Conservation (phyloP, 176 grass and related monocot species). For the Rhynchospora tenuis region DNA sequence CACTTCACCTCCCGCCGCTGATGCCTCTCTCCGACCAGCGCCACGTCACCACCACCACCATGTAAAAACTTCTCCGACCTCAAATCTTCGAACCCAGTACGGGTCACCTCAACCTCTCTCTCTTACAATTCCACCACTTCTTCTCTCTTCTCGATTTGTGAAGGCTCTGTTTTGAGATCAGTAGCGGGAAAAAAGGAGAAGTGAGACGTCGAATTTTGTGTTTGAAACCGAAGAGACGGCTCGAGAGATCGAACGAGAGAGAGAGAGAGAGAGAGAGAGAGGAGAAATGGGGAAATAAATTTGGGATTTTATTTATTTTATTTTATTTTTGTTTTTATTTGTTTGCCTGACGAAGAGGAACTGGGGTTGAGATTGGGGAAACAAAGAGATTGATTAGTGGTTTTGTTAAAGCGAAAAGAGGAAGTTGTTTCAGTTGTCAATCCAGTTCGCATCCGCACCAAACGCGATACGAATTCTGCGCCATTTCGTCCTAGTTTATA, state of each 20-base stretch:
- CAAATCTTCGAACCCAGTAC: background rate
- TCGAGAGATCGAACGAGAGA: background rate
- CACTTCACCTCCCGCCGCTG: conserved; percentile 13
- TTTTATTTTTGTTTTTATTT: no score
- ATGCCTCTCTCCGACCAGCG: background rate
- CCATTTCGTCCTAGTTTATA: no score
- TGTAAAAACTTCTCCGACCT: background rate
- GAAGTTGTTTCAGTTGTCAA: background rate
- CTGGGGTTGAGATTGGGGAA: conserved; percentile 5
- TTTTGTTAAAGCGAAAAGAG: conserved; percentile 12
- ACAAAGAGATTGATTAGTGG: background rate
- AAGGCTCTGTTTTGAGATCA: background rate
- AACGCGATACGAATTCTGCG: no score
- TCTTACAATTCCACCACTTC: background rate
- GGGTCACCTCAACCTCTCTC: background rate
- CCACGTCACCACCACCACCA: background rate
- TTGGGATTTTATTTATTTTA: background rate
- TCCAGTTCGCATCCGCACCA: no score
- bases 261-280: background rate
- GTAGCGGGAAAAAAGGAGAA: background rate
- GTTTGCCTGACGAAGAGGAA: background rate
- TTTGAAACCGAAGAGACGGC: conserved; percentile 5
- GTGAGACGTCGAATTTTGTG: conserved; percentile 1
- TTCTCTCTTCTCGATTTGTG: background rate
- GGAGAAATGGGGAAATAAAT: background rate